Evolutionary conservation across 192 early-diverging fungal genomes (phyloP).

Genomic region (Phlyctochytrium bullatum): DNA sequence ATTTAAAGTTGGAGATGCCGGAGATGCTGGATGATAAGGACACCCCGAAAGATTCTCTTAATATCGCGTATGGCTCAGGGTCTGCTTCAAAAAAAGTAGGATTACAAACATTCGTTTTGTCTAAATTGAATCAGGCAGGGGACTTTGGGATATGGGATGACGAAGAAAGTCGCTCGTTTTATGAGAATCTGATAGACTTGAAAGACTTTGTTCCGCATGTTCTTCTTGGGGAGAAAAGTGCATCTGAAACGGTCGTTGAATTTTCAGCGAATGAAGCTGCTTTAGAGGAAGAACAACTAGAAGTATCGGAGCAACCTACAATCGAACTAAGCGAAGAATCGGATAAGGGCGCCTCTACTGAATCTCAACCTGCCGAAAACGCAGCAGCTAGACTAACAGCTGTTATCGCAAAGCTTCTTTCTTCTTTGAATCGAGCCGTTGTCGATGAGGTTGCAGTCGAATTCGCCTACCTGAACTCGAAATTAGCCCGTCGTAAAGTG

Average conservation of each 20-base stretch:
- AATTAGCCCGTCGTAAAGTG: slow-evolving; percentile 70
- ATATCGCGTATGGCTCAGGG: too few relatives aligned
- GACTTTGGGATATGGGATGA: slow-evolving; percentile 79
- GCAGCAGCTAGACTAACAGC: slow-evolving; percentile 52
- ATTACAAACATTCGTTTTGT: slow-evolving; percentile 19
- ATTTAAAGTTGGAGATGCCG: slow-evolving; percentile 72
- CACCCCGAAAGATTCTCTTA: slow-evolving; percentile 13
- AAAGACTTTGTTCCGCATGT: slow-evolving; percentile 76
- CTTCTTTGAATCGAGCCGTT: slow-evolving; percentile 73
- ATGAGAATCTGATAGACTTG: slow-evolving; percentile 82
- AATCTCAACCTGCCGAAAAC: slow-evolving; percentile 16
- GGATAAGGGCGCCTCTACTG: slow-evolving; percentile 34
- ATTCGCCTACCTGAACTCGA: slow-evolving; percentile 90
- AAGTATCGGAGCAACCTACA: background rate
- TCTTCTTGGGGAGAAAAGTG: slow-evolving; percentile 59
- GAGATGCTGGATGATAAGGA: slow-evolving; percentile 73
- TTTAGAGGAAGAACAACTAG: slow-evolving; percentile 23
- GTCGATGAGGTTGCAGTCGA: slow-evolving; percentile 89
- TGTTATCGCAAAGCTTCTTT: slow-evolving; percentile 71
- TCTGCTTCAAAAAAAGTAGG: slow-evolving; percentile 4
- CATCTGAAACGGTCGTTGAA: slow-evolving; percentile 17
- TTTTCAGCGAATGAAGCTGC: slow-evolving; percentile 25
- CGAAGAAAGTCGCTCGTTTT: slow-evolving; percentile 87
- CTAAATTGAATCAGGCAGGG: background rate
- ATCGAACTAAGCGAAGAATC: slow-evolving; percentile 31